Conservation (phyloP, 495 filamentous ascomycete genomes). For the Terfezia boudieri region DNA sequence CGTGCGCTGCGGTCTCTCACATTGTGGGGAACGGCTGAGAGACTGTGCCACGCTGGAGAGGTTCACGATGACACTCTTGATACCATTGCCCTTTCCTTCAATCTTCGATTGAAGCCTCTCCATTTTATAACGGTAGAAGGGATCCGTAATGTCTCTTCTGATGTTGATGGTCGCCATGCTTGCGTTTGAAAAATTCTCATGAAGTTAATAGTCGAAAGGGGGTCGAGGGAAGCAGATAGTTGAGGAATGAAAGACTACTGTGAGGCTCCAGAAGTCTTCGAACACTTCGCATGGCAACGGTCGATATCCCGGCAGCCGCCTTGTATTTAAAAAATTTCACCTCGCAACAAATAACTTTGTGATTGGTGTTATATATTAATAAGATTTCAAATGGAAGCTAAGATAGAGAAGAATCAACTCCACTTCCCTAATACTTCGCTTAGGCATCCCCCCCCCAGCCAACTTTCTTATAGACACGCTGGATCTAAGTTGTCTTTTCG, state of each 20-base stretch:
- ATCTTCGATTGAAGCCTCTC: constrained; percentile 95
- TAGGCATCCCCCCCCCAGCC: not conserved
- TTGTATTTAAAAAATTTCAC: too few relatives aligned
- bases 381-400: too few relatives aligned
- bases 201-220: not conserved
- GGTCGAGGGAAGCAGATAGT: too few relatives aligned
- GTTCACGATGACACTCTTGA: constrained; percentile 95
- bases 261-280: too few relatives aligned
- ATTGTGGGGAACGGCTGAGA: constrained; percentile 73
- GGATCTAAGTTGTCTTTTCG: too few relatives aligned
- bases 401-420: too few relatives aligned
- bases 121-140: constrained; percentile 99
- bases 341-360: too few relatives aligned
- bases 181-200: constrained; percentile 23
- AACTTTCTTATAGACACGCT: too few relatives aligned
- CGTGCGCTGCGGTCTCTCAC: constrained; percentile 8
- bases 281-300: too few relatives aligned
- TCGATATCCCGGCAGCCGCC: too few relatives aligned
- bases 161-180: constrained; percentile 87
- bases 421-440: not conserved
- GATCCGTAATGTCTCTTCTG: constrained; percentile 92
- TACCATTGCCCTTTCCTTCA: constrained; percentile 96
- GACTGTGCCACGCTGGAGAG: constrained; percentile 83
- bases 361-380: too few relatives aligned
- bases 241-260: too few relatives aligned